Conservation (phyloP, 257 asterid genomes). For the Verbena officinalis region DNA sequence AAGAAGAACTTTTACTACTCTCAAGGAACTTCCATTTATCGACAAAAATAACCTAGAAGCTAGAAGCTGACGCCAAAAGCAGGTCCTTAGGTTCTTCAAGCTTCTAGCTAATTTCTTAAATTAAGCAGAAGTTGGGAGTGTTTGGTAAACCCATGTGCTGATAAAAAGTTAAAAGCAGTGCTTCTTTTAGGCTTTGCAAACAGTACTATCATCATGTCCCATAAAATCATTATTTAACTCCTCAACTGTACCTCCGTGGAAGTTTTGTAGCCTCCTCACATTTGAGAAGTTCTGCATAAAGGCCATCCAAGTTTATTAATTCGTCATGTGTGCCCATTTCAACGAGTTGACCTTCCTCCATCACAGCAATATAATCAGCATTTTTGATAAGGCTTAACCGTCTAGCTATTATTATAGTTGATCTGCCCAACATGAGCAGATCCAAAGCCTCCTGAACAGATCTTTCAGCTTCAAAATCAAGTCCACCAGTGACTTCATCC, state of each 20-base stretch:
- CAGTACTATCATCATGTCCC: conserved; percentile 19
- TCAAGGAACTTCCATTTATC: too few relatives aligned
- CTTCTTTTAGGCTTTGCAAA: too few relatives aligned
- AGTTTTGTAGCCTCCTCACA: conserved; percentile 98
- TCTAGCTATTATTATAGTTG: conserved; percentile 96
- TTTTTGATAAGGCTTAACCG: conserved; percentile 89
- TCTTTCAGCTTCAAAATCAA: conserved; percentile 98
- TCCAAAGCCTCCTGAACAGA: conserved; percentile 95
- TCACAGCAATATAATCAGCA: conserved; percentile 98
- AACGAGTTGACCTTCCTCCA: conserved; percentile 99
- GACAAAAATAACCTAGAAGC: too few relatives aligned
- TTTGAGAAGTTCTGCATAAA: conserved; percentile 94
- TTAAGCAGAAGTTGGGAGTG: too few relatives aligned
- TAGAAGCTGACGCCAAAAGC: too few relatives aligned
- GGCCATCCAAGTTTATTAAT: conserved; percentile 89
- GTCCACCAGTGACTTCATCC: conserved; percentile 99
- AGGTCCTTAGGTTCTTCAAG: too few relatives aligned
- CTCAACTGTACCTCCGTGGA: conserved; percentile 77
- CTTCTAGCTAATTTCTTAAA: too few relatives aligned
- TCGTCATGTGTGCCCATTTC: conserved; percentile 99
- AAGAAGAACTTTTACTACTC: too few relatives aligned
- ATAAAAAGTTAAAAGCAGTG: too few relatives aligned
- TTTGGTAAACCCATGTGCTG: too few relatives aligned
- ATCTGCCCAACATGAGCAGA: conserved; percentile 97
- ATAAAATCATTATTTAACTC: conserved; percentile 23